Evolutionary conservation across 768 basidiomycete genomes (phyloP).

Genomic region (Lactarius quietus): DNA sequence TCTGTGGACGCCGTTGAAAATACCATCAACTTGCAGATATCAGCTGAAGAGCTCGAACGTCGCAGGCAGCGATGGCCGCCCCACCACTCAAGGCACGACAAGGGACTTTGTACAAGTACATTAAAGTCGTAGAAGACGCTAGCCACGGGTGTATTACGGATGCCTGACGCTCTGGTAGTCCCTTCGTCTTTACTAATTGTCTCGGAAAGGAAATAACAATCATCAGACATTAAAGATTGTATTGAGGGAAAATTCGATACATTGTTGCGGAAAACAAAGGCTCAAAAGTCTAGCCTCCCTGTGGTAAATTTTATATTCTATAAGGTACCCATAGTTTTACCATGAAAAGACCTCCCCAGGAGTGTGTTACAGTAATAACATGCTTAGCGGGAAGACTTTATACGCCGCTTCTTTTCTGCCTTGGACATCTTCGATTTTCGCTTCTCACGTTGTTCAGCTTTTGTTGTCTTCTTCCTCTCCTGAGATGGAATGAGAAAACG

Average conservation of each 20-base stretch:
- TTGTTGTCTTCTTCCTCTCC: constrained; percentile 90
- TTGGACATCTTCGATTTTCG: constrained; percentile 95
- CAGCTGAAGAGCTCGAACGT: constrained; percentile 72
- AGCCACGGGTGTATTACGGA: constrained; percentile 92
- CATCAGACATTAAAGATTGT: not conserved
- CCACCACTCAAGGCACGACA: constrained; percentile 81
- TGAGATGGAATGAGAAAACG: constrained; percentile 33
- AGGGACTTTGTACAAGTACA: constrained; percentile 87
- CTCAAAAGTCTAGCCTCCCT: not conserved
- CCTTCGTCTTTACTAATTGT: not conserved
- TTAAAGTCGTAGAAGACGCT: constrained; percentile 84
- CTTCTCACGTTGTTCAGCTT: constrained; percentile 83
- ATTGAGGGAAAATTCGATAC: not conserved
- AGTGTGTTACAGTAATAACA: constrained; percentile 1
- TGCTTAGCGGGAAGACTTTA: constrained; percentile 48
- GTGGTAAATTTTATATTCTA: not conserved
- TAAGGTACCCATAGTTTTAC: not conserved
- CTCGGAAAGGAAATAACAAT: not conserved
- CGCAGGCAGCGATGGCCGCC: constrained; percentile 72
- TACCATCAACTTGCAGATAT: constrained; percentile 71
- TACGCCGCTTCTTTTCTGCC: constrained; percentile 83
- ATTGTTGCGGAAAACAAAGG: not conserved
- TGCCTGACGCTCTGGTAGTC: constrained; percentile 41
- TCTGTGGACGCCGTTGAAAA: constrained; percentile 87
- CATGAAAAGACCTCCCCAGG: not conserved